Evolutionary conservation across 345 rosid species (phyloP), one percentile per base, ranked within the genome.

Genomic region (Citrus trifoliata): DNA sequence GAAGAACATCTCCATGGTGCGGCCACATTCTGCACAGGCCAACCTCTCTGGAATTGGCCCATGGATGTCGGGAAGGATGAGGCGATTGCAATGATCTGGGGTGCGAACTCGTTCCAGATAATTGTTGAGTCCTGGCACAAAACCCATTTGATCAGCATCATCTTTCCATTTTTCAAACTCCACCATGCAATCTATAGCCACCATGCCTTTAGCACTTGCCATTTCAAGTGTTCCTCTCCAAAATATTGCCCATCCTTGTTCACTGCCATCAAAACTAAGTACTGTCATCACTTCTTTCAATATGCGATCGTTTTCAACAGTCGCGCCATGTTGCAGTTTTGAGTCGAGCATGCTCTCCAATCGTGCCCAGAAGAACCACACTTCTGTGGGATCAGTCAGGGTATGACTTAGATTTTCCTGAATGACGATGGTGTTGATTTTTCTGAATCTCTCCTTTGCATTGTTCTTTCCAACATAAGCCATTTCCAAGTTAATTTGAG

Each of bases 331-430:
- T 53, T 84, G 84, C 56, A 81, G 32, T 69, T 78, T 83, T 2
- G 86, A 80, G 80, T 85, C 55, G 37, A 81, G 68, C 81, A 87
- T 85, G 88, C 82, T 81, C 75, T 87, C 87, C 32, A 85, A 62
- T 46, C 87, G 68, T 14, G 73, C 67, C 90, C 88, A 87, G 32
- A 87, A 87, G 73, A 71, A 81, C 85, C 87, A 75, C 70, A 75
- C 56, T 7, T 16, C 25, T 1, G 74, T 51, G 24, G 24, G 42
- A 48, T 73, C 79, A 1, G 22, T 13, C 81, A 78, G 73, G 67
- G 53, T 53, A 66, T 73, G 7, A 40, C 89, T 82, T 16, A 84
- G 71, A 2, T 65, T 68, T 38, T 82, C 84, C 3, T 53, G 4
- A 0, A 19, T 4, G 51, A 87, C 30, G 3, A 0, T 4, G 8